Evolutionary conservation across 2,329 filamentous ascomycete genomes (phyloP).

Genomic region (Aspergillus pseudoterreus): DNA sequence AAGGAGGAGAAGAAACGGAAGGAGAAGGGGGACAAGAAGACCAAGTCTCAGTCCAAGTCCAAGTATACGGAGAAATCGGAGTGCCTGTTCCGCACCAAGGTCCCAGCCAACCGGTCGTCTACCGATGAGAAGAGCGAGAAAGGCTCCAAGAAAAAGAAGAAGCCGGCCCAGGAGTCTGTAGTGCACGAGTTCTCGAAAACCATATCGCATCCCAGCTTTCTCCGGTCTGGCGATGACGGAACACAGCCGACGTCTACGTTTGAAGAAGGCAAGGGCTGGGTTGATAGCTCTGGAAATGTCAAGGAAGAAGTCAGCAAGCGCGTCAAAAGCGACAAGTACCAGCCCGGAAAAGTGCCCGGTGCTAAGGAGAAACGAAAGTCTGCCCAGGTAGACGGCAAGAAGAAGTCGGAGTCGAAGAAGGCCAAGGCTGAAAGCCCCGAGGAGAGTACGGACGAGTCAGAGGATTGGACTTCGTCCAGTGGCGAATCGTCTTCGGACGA

Average conservation of each 20-base stretch:
- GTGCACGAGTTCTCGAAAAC: conserved; percentile 90
- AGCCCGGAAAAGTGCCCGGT: conserved; percentile 28
- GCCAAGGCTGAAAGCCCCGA: conserved; percentile 10
- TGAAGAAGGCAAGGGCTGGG: conserved; percentile 83
- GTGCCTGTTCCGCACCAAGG: conserved; percentile 76
- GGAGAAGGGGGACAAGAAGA: conserved; percentile 54
- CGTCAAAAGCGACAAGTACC: conserved; percentile 25
- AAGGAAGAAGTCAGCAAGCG: conserved; percentile 45
- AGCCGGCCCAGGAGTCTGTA: conserved; percentile 59
- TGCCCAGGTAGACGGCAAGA: conserved; percentile 8
- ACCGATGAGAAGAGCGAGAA: conserved; percentile 30
- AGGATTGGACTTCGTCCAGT: conserved; percentile 37
- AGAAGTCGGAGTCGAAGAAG: conserved; percentile 7
- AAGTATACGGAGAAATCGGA: conserved; percentile 79
- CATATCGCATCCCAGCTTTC: conserved; percentile 74
- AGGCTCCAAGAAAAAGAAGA: conserved; percentile 61
- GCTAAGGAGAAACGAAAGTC: conserved; percentile 26
- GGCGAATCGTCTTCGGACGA: conserved; percentile 28
- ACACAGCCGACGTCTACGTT: conserved; percentile 59
- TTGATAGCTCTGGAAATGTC: conserved; percentile 72
- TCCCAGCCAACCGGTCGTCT: conserved; percentile 58
- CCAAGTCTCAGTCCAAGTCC: conserved; percentile 60
- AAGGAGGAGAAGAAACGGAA: conserved; percentile 48
- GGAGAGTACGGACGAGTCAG: conserved; percentile 18
- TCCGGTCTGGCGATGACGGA: conserved; percentile 55